Base-by-base conservation (phyloP, 176 grass and related monocot genomes). In the Phyllostachys edulis region DNA sequence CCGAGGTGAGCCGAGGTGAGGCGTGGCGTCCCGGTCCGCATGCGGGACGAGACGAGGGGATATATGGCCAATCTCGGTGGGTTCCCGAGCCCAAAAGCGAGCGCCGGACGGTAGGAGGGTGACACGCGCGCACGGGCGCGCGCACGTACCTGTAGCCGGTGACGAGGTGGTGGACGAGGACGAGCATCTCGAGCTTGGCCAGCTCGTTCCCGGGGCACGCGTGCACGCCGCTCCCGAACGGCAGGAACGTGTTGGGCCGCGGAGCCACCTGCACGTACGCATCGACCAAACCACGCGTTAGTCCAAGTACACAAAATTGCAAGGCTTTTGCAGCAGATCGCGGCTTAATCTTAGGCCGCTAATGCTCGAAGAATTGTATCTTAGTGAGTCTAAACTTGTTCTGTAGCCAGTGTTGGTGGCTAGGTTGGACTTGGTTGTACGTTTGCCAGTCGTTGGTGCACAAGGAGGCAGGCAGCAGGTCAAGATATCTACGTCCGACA, bases 161-260 rank as follows among this genome's bases (percentile, higher is more conserved):
- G 72, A 89, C 84, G 67, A 94, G 85, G 79, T 77, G 89, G 71
- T 94, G 89, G 75, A 91, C 75, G 61, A 94, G 75, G 87, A 94
- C 51, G 76, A 94, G 44, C 60, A 91, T 91, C 68, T 94, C 89
- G 4, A 94, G 86, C 83, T 94, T 94, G 73, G 92, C 92, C 27
- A 94, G 89, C 87, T 91, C 89, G 75, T 89, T 91, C 3, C 92
- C 92, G 13, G 92, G 92, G 83, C 92, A 94, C 68, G 92, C 78
- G 77, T 94, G 92, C 60, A 75, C 84, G 60, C 92, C 92, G 60
- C 77, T 82, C 21, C 92, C 92, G 75, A 94, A 94, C 63, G 89
- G 84, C 76, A 94, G 40, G 84, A 91, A 94, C 70, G 92, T 94
- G 63, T 80, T 89, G 1, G 92, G 80, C 24, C 37, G 88, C 29